phyloP scores from a whole-genome alignment of 2,329 filamentous ascomycete genomes.

The Pseudogymnoascus sp. region DNA sequence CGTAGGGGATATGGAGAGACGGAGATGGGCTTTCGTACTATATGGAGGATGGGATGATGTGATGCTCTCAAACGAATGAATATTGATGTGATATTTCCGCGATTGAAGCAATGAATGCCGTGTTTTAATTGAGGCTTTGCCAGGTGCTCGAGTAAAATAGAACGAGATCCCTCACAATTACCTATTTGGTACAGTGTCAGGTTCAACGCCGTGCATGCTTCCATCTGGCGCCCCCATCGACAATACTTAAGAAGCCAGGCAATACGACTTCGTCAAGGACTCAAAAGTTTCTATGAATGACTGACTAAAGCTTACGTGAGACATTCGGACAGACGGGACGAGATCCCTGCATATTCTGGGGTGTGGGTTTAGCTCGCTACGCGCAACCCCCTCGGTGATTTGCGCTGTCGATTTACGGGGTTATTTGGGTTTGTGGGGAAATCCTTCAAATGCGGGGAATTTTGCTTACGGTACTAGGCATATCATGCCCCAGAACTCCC shows the following conservation, averaged over 20 bases:
- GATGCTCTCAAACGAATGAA: neutral
- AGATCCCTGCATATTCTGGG: neutral
- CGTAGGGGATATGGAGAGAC: neutral
- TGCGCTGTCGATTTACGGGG: neutral
- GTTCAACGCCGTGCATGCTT: neutral
- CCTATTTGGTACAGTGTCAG: neutral
- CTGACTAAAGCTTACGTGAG: neutral
- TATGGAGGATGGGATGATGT: neutral
- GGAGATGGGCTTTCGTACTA: neutral
- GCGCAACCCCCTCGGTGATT: neutral
- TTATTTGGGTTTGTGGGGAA: neutral
- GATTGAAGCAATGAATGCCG: neutral
- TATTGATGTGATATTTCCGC: neutral
- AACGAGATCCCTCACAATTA: neutral
- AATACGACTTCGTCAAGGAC: neutral
- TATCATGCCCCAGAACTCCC: neutral
- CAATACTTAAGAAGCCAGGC: neutral
- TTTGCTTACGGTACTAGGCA: neutral
- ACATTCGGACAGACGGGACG: neutral
- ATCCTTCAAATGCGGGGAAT: conserved; percentile 1
- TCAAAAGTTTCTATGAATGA: neutral
- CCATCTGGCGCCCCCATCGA: neutral
- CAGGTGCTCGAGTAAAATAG: neutral
- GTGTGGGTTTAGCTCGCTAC: neutral
- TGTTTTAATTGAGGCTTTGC: neutral